phyloP scores from a whole-genome alignment of 2,329 filamentous ascomycete genomes.

The Septoria linicola region DNA sequence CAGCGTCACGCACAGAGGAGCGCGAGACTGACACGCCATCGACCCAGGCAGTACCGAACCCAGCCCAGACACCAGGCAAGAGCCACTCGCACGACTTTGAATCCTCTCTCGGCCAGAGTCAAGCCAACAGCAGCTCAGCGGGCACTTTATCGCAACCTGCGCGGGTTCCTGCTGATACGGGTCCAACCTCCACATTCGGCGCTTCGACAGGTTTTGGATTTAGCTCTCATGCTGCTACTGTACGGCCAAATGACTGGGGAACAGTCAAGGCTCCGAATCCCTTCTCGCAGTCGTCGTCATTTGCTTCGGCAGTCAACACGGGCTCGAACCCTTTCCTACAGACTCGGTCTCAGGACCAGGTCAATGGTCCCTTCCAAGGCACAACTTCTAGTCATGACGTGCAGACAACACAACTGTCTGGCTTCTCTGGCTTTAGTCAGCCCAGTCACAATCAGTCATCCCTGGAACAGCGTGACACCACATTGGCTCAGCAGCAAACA shows the following conservation, averaged over 20 bases:
- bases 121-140: not conserved
- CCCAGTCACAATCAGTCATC: not conserved
- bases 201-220: slow-evolving; percentile 7
- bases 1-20: slow-evolving; percentile 20
- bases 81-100: not conserved
- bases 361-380: not conserved
- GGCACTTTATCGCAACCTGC: not conserved
- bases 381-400: not conserved
- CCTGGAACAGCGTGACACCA: not conserved
- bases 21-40: not conserved
- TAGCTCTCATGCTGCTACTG: slow-evolving; percentile 1
- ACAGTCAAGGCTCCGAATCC: slow-evolving; percentile 15
- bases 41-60: not conserved
- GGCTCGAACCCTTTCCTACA: slow-evolving; percentile 18
- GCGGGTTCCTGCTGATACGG: not conserved
- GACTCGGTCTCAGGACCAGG: not conserved
- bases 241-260: not conserved
- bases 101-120: not conserved
- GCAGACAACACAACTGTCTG: not conserved
- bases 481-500: not conserved
- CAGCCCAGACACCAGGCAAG: not conserved
- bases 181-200: not conserved
- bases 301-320: slow-evolving; percentile 5
- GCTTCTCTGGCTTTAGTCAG: not conserved
- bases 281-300: slow-evolving; percentile 20